A percentile compares a stretch with the other conserved stretches of the same genome.
Evolutionary conservation across 2,329 filamentous ascomycete species (phyloP).

Genomic region (Pochonia chlamydosporia): DNA sequence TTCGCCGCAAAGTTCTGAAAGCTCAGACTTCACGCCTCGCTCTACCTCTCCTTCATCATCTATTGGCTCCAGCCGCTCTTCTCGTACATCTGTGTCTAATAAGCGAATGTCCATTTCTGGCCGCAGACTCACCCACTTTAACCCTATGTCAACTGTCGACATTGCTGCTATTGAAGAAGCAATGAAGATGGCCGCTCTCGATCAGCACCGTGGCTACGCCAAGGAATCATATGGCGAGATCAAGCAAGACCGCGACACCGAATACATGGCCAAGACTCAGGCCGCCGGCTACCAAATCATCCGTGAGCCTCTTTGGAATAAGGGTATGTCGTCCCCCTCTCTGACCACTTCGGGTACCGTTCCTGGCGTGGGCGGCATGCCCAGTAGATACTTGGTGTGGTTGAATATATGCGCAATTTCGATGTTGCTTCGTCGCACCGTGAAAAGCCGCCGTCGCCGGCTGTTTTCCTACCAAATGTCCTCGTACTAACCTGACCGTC

Average conservation of each 20-base stretch:
- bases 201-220: conserved; percentile 55
- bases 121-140: conserved; percentile 45
- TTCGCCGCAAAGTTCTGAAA: conserved; percentile 37
- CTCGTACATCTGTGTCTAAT: conserved; percentile 45
- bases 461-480: neutral
- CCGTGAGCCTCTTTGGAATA: conserved; percentile 59
- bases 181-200: conserved; percentile 55
- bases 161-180: conserved; percentile 50
- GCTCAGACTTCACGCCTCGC: conserved; percentile 48
- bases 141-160: conserved; percentile 53
- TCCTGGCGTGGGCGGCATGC: neutral
- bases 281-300: conserved; percentile 58
- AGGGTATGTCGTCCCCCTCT: conserved; percentile 39
- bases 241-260: conserved; percentile 45
- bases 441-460: neutral
- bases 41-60: conserved; percentile 47
- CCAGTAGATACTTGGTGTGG: neutral
- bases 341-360: neutral
- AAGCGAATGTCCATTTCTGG: conserved; percentile 45
- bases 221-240: conserved; percentile 52
- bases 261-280: conserved; percentile 45
- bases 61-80: conserved; percentile 40
- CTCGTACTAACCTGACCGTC: conserved; percentile 1
- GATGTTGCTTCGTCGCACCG: neutral
- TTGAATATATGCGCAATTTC: conserved; percentile 1